A percentile compares a stretch with the other conserved stretches of the same genome.
Conservation (phyloP, 2,329 filamentous ascomycete genomes). For the Ophiostoma populinum region DNA sequence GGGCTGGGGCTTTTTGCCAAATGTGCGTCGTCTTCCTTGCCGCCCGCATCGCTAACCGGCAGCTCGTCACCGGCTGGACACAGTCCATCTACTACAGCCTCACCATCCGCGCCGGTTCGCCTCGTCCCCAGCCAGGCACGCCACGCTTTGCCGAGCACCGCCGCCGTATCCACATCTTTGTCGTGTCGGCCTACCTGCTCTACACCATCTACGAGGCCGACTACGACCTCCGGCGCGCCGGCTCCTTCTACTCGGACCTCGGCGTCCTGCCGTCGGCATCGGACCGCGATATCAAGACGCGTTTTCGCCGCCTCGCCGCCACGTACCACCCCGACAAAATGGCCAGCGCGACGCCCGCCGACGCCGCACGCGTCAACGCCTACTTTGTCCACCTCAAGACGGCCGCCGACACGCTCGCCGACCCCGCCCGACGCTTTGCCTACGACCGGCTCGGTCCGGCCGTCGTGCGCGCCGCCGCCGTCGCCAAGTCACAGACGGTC, state of each 20-base stretch:
- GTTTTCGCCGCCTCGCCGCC: slow-evolving; percentile 61
- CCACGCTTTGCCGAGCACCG: slow-evolving; percentile 56
- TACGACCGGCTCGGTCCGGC: slow-evolving; percentile 79
- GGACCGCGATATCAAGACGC: slow-evolving; percentile 65
- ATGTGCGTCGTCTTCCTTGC: slow-evolving; percentile 18
- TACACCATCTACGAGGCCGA: slow-evolving; percentile 92
- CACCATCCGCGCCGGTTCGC: slow-evolving; percentile 76
- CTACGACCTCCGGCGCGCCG: slow-evolving; percentile 52
- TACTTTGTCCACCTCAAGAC: slow-evolving; percentile 72
- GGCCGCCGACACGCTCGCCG: slow-evolving; percentile 66
- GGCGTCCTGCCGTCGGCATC: slow-evolving; percentile 49
- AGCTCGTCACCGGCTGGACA: slow-evolving; percentile 63
- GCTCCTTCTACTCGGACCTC: slow-evolving; percentile 67
- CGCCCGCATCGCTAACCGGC: slow-evolving; percentile 1
- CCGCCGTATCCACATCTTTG: slow-evolving; percentile 64
- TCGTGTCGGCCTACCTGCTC: slow-evolving; percentile 67
- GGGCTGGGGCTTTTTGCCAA: slow-evolving; percentile 40
- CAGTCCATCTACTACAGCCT: slow-evolving; percentile 76
- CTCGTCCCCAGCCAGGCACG: slow-evolving; percentile 54
- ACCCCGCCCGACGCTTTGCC: slow-evolving; percentile 62
- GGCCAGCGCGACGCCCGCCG: slow-evolving; percentile 15
- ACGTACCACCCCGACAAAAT: slow-evolving; percentile 73
- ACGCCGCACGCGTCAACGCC: slow-evolving; percentile 17
- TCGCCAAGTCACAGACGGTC: slow-evolving; percentile 41
- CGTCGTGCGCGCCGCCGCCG: slow-evolving; percentile 40